Evolutionary conservation across 257 asterid genomes (phyloP).

Genomic region (Plantago elongata): DNA sequence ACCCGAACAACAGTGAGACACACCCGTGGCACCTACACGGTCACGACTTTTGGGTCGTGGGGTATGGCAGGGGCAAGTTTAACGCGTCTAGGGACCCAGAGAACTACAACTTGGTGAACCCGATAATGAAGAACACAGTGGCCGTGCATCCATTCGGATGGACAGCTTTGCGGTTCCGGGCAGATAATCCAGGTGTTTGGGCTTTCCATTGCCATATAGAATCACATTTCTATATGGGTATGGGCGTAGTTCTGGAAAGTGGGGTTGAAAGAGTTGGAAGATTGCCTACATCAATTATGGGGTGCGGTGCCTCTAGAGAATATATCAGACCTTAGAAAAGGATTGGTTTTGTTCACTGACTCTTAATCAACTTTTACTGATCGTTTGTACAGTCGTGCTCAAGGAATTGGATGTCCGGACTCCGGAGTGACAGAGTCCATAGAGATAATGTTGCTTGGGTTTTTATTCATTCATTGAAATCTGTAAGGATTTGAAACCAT

Average conservation of each 20-base stretch:
- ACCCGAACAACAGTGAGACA: slow-evolving; percentile 60
- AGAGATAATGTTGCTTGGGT: too few relatives aligned
- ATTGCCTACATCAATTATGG: slow-evolving; percentile 79
- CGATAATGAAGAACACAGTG: slow-evolving; percentile 87
- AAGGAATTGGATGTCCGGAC: too few relatives aligned
- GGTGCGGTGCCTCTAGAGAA: slow-evolving; percentile 65
- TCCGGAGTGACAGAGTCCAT: too few relatives aligned
- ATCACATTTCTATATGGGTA: slow-evolving; percentile 86
- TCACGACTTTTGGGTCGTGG: slow-evolving; percentile 92
- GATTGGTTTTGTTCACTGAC: neutral
- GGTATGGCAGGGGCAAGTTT: slow-evolving; percentile 70
- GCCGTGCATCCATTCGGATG: slow-evolving; percentile 82
- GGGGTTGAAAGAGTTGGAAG: slow-evolving; percentile 66
- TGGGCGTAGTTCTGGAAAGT: slow-evolving; percentile 87
- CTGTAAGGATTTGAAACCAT: too few relatives aligned
- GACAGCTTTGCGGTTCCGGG: slow-evolving; percentile 84
- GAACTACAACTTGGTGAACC: slow-evolving; percentile 61
- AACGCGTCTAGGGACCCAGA: slow-evolving; percentile 36
- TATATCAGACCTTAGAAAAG: slow-evolving; percentile 30
- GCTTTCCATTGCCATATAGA: slow-evolving; percentile 95
- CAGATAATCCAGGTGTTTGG: slow-evolving; percentile 95
- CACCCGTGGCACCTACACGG: slow-evolving; percentile 99
- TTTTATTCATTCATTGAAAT: too few relatives aligned
- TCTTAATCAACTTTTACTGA: too few relatives aligned
- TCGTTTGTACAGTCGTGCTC: too few relatives aligned